Evolutionary conservation across 2,329 filamentous ascomycete species (phyloP), one percentile per base, ranked within the genome.

Genomic region (Cercospora canescens): DNA sequence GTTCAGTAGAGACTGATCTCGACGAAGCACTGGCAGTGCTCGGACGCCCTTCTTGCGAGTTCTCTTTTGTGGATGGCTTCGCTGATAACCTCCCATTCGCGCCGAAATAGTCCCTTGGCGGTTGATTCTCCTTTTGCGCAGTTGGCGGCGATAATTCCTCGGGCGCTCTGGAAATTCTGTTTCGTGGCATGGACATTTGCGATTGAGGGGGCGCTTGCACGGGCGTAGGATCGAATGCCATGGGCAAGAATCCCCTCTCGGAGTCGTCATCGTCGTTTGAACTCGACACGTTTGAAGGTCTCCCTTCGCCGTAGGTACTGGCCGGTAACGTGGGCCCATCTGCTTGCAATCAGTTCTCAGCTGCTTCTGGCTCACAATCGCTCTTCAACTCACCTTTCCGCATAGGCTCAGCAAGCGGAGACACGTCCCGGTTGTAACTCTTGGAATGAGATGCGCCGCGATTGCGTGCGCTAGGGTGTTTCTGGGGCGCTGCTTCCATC

Each of bases 221-320:
- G 24, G 81, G 77, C 61, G 81, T 85, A 6, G 83, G 81, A 67
- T 86, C 84, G 63, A 84, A 81, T 7, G 82, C 82, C 72, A 86
- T 82, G 5, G 83, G 83, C 21, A 86, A 78, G 65, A 83, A 80
- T 71, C 84, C 74, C 71, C 81, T 70, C 69, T 79, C 76, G 6
- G 67, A 66, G 75, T 90, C 89, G 30, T 80, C 81, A 54, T 86
- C 86, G 45, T 85, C 85, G 62, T 88, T 87, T 5, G 81, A 81
- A 67, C 86, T 81, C 64, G 90, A 85, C 68, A 91, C 83, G 64
- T 89, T 82, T 2, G 92, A 94, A 73, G 91, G 91, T 65, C 90
- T 87, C 73, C 92, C 91, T 73, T 89, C 91, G 71, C 90, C 88
- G 78, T 96, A 96, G 7, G 86, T 91, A 56, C 88, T 89, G 1